Evolutionary conservation across 768 basidiomycete genomes (phyloP).

Genomic region (Termitomyces heimii): DNA sequence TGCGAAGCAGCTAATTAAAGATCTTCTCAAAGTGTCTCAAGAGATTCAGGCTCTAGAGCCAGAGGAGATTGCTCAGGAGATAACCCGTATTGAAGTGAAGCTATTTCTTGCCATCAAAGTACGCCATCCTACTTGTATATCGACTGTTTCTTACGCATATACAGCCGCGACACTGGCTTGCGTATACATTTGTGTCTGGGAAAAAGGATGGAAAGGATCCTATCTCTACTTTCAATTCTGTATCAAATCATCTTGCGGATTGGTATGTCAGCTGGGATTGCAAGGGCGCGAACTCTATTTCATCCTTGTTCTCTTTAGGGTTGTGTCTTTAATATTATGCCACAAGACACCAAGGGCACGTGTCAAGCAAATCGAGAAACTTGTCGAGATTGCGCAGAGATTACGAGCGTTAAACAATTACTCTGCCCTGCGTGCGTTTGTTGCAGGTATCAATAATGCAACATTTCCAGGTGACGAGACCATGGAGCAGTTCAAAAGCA

Average conservation of each 20-base stretch:
- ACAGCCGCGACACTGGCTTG: conserved; percentile 85
- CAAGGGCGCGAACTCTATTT: background rate
- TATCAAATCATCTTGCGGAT: conserved; percentile 80
- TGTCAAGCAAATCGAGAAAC: conserved; percentile 81
- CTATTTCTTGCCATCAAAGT: conserved; percentile 78
- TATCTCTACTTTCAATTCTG: conserved; percentile 65
- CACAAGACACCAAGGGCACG: conserved; percentile 75
- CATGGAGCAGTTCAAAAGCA: conserved; percentile 64
- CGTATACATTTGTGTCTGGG: conserved; percentile 66
- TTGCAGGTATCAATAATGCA: conserved; percentile 88
- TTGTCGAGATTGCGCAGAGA: conserved; percentile 77
- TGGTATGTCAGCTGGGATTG: conserved; percentile 45
- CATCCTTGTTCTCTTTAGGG: conserved; percentile 43
- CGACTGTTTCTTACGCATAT: conserved; percentile 4
- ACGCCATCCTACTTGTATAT: conserved; percentile 13
- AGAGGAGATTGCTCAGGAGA: conserved; percentile 75
- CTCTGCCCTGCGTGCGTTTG: conserved; percentile 84
- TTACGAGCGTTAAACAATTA: conserved; percentile 88
- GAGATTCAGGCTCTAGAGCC: conserved; percentile 54
- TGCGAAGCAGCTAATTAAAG: conserved; percentile 56
- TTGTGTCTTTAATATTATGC: conserved; percentile 84
- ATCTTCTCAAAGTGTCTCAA: conserved; percentile 51
- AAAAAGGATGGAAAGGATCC: conserved; percentile 64
- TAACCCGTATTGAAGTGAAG: conserved; percentile 67
- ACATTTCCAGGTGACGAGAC: conserved; percentile 74